A percentile compares a stretch with the other conserved stretches of the same genome.
Conservation (phyloP, 75 land plant species). For the Chamaecyparis obtusa region DNA sequence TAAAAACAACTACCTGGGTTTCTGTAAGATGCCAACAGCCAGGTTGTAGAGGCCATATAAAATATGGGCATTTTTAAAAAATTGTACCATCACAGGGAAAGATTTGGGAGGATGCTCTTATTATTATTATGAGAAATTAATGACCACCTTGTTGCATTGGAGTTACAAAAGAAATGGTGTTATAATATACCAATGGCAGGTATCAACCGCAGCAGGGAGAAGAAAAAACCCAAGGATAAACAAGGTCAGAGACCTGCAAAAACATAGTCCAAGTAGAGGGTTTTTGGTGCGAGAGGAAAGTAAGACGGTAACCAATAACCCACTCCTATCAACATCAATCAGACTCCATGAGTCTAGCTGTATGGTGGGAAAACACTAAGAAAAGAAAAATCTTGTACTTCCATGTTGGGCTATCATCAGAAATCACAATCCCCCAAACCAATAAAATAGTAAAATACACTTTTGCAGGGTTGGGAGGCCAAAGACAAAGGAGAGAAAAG, state of each 20-base stretch:
- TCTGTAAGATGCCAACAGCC: neutral
- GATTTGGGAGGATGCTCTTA: neutral
- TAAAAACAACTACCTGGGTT: neutral
- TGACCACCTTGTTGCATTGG: neutral
- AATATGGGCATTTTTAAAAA: neutral
- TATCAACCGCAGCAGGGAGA: neutral
- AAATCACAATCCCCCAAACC: neutral
- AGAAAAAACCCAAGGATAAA: slow-evolving; percentile 2
- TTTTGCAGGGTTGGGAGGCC: neutral
- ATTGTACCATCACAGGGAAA: neutral
- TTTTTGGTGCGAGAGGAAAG: neutral
- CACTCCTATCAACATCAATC: neutral
- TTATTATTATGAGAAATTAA: neutral
- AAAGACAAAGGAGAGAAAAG: neutral
- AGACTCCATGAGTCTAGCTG: neutral
- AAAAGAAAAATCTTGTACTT: neutral
- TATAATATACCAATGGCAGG: neutral
- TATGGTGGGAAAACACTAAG: neutral
- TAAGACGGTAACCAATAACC: neutral
- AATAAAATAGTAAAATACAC: neutral
- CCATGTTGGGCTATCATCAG: neutral
- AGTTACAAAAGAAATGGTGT: neutral
- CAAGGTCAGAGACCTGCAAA: neutral
- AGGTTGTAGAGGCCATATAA: slow-evolving; percentile 1
- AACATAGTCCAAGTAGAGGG: neutral